Evolutionary conservation across 768 basidiomycete genomes (phyloP), one percentile per base, ranked within the genome.

Genomic region (Atractiella rhizophila): DNA sequence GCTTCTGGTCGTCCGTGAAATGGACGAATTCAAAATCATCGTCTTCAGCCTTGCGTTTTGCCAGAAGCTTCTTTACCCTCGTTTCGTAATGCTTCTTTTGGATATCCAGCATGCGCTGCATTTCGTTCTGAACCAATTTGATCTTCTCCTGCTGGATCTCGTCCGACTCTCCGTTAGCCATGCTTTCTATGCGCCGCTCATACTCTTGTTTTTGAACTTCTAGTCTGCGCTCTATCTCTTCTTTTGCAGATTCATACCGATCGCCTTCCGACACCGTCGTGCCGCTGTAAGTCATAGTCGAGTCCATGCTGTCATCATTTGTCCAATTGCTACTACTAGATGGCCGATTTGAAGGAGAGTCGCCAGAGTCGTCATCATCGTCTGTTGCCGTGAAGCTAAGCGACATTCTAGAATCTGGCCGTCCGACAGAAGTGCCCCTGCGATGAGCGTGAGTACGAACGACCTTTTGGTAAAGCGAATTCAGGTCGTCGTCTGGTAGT

Each of bases 401-500:
- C 37, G 47, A 46, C 44, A 56, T 48, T 19, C 59, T 47, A 52
- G 80, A 83, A 54, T 86, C 83, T 5, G 83, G 81, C 5, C 83
- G 69, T 48, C 76, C 77, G 33, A 67, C 66, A 47, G 74, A 70
- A 16, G 53, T 53, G 46, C 79, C 73, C 49, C 79, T 76, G 18
- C 49, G 32, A 10, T 46, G 43, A 11, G 24, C 37, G 20, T 83
- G 81, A 37, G 82, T 79, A 56, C 77, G 80, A 26, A 82, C 74
- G 54, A 96, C 88, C 62, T 83, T 79, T 61, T 94, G 80, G 57
- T 75, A 94, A 23, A 88, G 64, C 21, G 11, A 5, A 37, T 60
- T 60, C 37, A 98, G 66, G 54, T 96, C 88, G 45, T 85, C 79
- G 57, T 98, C 88, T 0, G 79, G 81, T 19, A 98, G 67, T 52